These are phyloP conservation scores for Stephania japonica DNA, from an alignment of 164 flowering plant species.

Conservation along the genomic window DNA sequence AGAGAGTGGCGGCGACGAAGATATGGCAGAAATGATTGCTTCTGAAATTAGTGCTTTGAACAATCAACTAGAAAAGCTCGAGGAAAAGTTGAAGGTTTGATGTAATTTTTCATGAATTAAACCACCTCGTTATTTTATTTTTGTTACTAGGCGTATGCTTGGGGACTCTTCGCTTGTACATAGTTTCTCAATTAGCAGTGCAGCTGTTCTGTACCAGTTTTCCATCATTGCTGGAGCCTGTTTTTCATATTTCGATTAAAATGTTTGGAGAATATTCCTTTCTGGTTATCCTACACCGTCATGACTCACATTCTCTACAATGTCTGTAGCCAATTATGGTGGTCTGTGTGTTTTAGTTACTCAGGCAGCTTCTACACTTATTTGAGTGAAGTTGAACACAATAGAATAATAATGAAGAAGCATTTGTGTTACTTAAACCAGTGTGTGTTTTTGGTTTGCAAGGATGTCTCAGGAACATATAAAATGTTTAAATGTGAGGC, in stretches of 20 bases:
- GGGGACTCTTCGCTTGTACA: background rate
- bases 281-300: background rate
- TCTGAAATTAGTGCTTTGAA: conserved; percentile 59
- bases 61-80: conserved; percentile 58
- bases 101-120: background rate
- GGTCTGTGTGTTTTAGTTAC: background rate
- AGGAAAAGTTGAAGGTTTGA: conserved; percentile 78
- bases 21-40: conserved; percentile 91
- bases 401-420: background rate
- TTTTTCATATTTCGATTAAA: background rate
- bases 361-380: background rate
- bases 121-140: background rate
- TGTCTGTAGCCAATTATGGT: background rate
- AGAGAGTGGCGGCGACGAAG: conserved; percentile 71
- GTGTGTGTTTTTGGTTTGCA: background rate
- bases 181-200: background rate
- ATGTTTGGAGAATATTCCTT: background rate
- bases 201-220: background rate
- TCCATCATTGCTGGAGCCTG: background rate
- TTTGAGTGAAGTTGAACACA: background rate
- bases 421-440: background rate
- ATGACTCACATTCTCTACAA: background rate
- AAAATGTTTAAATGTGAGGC: background rate
- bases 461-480: background rate
- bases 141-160: background rate